A percentile compares a stretch with the other conserved stretches of the same genome.
phyloP scores from a whole-genome alignment of 108 stramenopile genomes.

The Skeletonema costatum region DNA sequence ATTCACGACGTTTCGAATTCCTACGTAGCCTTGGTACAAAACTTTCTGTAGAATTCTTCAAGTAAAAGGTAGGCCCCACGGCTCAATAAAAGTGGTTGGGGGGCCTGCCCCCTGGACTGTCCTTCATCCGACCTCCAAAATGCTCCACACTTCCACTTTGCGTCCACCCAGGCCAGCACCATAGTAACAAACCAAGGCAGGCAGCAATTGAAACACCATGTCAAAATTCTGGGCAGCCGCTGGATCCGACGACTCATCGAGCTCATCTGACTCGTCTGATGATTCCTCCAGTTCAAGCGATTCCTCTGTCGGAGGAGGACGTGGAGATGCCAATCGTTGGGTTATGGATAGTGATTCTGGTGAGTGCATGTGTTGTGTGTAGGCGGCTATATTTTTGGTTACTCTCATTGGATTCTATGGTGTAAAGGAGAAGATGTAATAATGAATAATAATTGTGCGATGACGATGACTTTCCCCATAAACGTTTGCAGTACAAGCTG shows the following conservation, averaged over 20 bases:
- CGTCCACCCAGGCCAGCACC: neutral
- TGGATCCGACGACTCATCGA: constrained; percentile 37
- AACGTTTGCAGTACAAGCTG: constrained; percentile 56
- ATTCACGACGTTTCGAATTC: neutral
- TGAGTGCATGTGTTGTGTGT: constrained; percentile 12
- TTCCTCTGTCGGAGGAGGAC: constrained; percentile 30
- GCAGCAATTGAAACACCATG: constrained; percentile 21
- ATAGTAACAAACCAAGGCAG: neutral
- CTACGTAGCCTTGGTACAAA: neutral
- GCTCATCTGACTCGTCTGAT: constrained; percentile 18
- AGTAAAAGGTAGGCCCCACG: neutral
- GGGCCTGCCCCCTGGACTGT: neutral
- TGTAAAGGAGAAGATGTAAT: neutral
- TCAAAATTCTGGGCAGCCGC: constrained; percentile 58
- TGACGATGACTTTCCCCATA: constrained; percentile 51
- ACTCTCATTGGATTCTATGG: neutral
- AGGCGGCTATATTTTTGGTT: too few species aligned
- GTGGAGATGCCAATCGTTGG: constrained; percentile 51
- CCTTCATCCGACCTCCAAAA: neutral
- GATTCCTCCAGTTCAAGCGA: constrained; percentile 36
- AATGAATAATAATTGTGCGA: constrained; percentile 9
- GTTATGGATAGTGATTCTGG: constrained; percentile 60
- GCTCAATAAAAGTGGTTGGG: neutral
- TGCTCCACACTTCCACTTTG: neutral
- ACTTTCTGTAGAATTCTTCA: neutral